Percentiles rank a stretch among this genome's conserved stretches.
These are phyloP conservation scores for Papiliotrema terrestris DNA, from an alignment of 1,284 basidiomycete species.

Conservation along the genomic window DNA sequence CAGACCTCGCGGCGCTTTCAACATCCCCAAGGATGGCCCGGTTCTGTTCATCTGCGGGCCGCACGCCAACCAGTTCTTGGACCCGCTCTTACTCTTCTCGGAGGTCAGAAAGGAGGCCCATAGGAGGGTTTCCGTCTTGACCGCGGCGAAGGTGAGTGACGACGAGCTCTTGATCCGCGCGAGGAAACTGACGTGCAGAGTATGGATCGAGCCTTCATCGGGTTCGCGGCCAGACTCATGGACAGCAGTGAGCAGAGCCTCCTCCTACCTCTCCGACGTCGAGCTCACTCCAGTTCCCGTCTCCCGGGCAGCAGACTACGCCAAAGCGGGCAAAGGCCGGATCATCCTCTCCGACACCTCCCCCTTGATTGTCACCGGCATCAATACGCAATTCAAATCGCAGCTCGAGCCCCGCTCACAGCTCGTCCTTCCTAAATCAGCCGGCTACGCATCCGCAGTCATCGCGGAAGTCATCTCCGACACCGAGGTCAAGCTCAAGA, in stretches of 20 bases:
- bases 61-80: constrained; percentile 96
- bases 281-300: constrained; percentile 73
- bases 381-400: constrained; percentile 69
- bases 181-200: constrained; percentile 25
- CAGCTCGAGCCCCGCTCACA: constrained; percentile 80
- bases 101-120: constrained; percentile 84
- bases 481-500: constrained; percentile 75
- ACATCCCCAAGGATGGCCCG: constrained; percentile 87
- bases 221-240: constrained; percentile 80
- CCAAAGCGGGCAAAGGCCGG: constrained; percentile 71
- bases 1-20: constrained; percentile 84
- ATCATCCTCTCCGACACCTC: constrained; percentile 71
- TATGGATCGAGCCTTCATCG: constrained; percentile 55
- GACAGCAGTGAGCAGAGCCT: constrained; percentile 70
- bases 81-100: constrained; percentile 82
- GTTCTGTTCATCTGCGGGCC: constrained; percentile 96
- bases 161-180: not conserved
- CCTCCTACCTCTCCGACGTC: not conserved
- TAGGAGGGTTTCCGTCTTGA: constrained; percentile 81
- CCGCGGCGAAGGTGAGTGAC: constrained; percentile 69
- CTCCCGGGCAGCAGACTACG: constrained; percentile 83
- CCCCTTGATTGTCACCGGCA: constrained; percentile 72
- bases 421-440: constrained; percentile 79
- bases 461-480: constrained; percentile 87
- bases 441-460: constrained; percentile 75